phyloP scores from a whole-genome alignment of 257 asterid species.

The Solanum pennellii region DNA sequence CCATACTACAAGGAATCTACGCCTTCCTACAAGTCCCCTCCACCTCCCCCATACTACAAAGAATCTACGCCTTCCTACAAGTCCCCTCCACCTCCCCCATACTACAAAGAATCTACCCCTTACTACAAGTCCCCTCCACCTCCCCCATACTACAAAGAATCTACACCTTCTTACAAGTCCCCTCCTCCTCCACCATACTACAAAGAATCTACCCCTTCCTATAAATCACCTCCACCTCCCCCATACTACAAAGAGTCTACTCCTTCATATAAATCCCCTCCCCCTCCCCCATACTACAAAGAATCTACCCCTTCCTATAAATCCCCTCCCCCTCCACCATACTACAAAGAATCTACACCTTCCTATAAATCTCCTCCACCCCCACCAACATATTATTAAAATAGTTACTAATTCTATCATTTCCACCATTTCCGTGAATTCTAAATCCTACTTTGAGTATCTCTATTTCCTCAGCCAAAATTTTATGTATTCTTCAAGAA shows the following conservation, averaged over 20 bases:
- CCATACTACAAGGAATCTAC: not conserved
- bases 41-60: not conserved
- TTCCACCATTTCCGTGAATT: not conserved
- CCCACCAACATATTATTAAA: not conserved
- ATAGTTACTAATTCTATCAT: not conserved
- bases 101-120: not conserved
- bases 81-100: no score
- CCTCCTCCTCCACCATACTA: not conserved
- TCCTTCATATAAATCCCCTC: not conserved
- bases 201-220: not conserved
- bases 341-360: not conserved
- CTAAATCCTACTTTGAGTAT: not conserved
- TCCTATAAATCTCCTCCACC: not conserved
- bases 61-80: no score
- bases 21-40: not conserved
- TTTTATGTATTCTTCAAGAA: not conserved
- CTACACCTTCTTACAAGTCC: fast-evolving
- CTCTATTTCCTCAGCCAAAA: not conserved
- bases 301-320: not conserved
- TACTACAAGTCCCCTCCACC: not conserved
- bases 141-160: not conserved
- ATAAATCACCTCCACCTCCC: not conserved
- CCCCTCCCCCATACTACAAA: not conserved
- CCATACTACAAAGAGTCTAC: not conserved
- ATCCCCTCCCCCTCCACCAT: not conserved